Conservation (phyloP, 306 rosid species). For the Canavalia ensiformis region DNA sequence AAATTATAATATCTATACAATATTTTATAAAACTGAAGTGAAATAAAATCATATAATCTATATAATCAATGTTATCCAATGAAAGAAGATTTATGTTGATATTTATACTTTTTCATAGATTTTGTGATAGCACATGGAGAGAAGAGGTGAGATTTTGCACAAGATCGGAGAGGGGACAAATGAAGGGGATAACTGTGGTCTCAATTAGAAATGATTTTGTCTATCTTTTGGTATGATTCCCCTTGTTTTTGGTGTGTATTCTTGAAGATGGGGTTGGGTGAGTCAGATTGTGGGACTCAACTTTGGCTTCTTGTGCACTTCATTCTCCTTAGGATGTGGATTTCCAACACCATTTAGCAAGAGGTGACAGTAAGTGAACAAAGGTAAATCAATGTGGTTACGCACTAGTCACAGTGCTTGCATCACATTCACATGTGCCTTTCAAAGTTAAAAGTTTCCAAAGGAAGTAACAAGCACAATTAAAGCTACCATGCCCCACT, state of each 20-base stretch:
- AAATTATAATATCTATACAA: too few relatives aligned
- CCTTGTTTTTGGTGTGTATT: constrained; percentile 30
- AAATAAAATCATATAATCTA: too few relatives aligned
- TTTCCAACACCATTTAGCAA: constrained; percentile 42
- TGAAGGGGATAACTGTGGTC: constrained; percentile 44
- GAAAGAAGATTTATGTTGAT: too few relatives aligned
- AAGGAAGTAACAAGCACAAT: neutral
- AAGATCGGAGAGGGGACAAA: constrained; percentile 43
- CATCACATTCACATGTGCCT: constrained; percentile 14
- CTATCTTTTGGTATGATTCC: constrained; percentile 47
- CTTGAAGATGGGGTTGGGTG: constrained; percentile 47
- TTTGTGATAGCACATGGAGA: constrained; percentile 43
- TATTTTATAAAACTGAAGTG: too few relatives aligned
- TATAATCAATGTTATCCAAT: too few relatives aligned
- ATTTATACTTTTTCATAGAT: constrained; percentile 9
- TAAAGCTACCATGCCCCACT: constrained; percentile 23
- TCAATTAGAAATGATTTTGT: constrained; percentile 48
- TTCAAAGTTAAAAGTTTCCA: constrained; percentile 11
- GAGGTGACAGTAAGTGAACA: constrained; percentile 17
- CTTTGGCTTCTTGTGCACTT: constrained; percentile 34
- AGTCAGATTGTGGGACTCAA: constrained; percentile 52
- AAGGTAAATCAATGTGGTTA: constrained; percentile 25
- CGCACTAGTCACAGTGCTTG: constrained; percentile 33
- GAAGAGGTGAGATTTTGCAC: constrained; percentile 51
- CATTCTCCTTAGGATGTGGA: constrained; percentile 33